A percentile compares a stretch with the other conserved stretches of the same genome.
Evolutionary conservation across 345 rosid genomes (phyloP).

Genomic region (Sapria himalayana): DNA sequence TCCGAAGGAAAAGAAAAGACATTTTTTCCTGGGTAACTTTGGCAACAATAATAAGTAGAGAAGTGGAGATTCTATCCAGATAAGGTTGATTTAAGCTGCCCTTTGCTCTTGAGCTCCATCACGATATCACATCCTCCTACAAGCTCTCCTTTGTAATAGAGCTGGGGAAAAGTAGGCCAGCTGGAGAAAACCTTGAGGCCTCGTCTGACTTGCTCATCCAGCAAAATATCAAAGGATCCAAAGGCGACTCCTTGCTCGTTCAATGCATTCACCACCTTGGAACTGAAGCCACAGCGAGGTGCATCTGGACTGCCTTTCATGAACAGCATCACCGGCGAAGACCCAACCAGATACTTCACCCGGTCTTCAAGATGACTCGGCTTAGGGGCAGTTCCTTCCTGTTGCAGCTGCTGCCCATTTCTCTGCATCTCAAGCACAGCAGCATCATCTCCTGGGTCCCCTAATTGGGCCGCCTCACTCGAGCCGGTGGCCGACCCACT

Average conservation of each 20-base stretch:
- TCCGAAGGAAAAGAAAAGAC: too few relatives aligned
- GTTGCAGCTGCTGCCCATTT: conserved; percentile 60
- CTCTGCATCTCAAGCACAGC: conserved; percentile 90
- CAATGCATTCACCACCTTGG: conserved; percentile 70
- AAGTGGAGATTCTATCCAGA: too few relatives aligned
- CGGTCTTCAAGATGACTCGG: conserved; percentile 46
- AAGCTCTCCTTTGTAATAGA: conserved; percentile 85
- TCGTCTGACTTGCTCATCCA: conserved; percentile 81
- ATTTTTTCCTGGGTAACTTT: too few relatives aligned
- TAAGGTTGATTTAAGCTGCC: conserved; percentile 64
- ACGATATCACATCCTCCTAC: conserved; percentile 90
- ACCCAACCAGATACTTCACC: conserved; percentile 31
- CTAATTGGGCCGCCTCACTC: conserved; percentile 56
- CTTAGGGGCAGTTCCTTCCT: conserved; percentile 37
- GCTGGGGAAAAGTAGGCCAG: conserved; percentile 98
- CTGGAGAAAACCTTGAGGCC: conserved; percentile 70
- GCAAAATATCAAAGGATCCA: conserved; percentile 64
- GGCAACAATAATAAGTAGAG: too few relatives aligned
- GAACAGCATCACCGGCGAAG: conserved; percentile 74
- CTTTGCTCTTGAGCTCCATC: conserved; percentile 43
- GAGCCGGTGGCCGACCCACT: conserved; percentile 24
- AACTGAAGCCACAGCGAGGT: conserved; percentile 84
- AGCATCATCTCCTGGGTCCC: conserved; percentile 53
- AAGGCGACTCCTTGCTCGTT: conserved; percentile 47
- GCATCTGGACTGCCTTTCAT: conserved; percentile 88